A percentile compares a stretch with the other conserved stretches of the same genome.
Conservation (phyloP, 2,329 filamentous ascomycete genomes). For the Dothistroma septosporum region DNA sequence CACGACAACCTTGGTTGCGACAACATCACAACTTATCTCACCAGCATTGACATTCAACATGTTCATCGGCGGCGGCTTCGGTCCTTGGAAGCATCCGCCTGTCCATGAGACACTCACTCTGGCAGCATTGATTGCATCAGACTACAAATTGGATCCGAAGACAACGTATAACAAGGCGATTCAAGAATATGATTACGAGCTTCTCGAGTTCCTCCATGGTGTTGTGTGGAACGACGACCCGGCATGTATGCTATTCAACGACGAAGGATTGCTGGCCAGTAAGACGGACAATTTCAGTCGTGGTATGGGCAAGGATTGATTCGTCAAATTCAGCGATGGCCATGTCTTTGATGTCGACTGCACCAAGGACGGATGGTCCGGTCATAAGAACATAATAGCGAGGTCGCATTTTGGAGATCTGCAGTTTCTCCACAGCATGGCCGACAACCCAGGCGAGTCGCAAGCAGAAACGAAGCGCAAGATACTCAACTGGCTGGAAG, state of each 20-base stretch:
- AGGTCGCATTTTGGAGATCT: slow-evolving; percentile 10
- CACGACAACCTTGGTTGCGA: not conserved
- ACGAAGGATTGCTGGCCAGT: not conserved
- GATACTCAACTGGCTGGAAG: slow-evolving; percentile 8
- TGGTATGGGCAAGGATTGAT: slow-evolving; percentile 8
- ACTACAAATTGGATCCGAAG: slow-evolving; percentile 4
- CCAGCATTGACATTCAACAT: not conserved
- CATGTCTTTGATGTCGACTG: not conserved
- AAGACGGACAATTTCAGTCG: slow-evolving; percentile 6
- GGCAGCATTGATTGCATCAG: slow-evolving; percentile 4
- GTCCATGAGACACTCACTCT: slow-evolving; percentile 10
- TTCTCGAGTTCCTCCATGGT: slow-evolving; percentile 7
- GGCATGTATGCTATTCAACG: slow-evolving; percentile 8
- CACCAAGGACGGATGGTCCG: slow-evolving; percentile 10
- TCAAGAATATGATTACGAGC: slow-evolving; percentile 6
- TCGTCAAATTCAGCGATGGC: slow-evolving; percentile 6
- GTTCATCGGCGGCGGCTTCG: slow-evolving; percentile 8
- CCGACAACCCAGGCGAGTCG: not conserved
- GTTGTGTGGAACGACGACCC: slow-evolving; percentile 11
- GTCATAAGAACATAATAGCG: slow-evolving; percentile 9
- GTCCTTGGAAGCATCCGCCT: slow-evolving; percentile 3
- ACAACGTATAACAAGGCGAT: slow-evolving; percentile 6
- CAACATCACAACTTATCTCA: not conserved
- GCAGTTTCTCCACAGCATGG: slow-evolving; percentile 11
- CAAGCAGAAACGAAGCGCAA: slow-evolving; percentile 6